Percentiles rank a stretch among this genome's conserved stretches.
Conservation (phyloP, 78 protist species). For the Emiliania huxleyi region DNA sequence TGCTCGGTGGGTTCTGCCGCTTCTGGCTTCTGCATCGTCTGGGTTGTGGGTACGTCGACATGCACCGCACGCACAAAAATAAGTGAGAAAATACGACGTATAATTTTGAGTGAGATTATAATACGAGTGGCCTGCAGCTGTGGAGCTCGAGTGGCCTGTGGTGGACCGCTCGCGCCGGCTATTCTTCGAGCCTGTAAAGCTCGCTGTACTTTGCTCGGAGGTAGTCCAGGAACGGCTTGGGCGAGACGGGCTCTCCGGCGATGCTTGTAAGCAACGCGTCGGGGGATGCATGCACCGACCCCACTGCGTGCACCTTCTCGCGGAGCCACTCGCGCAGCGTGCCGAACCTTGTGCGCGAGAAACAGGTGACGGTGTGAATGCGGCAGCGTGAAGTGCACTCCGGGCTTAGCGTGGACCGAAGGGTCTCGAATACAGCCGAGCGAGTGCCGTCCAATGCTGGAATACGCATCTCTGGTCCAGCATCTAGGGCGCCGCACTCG, state of each 20-base stretch:
- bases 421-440: background rate
- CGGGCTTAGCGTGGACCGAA: background rate
- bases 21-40: too few species aligned
- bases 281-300: background rate
- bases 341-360: background rate
- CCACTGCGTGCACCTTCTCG: background rate
- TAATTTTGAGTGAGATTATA: too few species aligned
- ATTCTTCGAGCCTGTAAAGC: background rate
- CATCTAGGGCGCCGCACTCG: background rate
- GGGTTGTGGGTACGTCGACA: too few species aligned
- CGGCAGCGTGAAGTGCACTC: background rate
- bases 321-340: slow-evolving; percentile 24
- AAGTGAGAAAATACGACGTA: too few species aligned
- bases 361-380: too few species aligned
- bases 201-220: background rate
- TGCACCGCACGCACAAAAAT: too few species aligned
- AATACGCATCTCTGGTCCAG: too few species aligned
- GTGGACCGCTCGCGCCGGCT: too few species aligned
- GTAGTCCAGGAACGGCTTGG: background rate
- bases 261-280: slow-evolving; percentile 1
- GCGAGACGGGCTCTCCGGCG: background rate
- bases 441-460: too few species aligned
- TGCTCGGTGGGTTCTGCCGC: too few species aligned
- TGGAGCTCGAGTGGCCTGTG: too few species aligned
- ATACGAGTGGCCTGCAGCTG: too few species aligned